Conservation (phyloP, 1,284 basidiomycete genomes). For the Ganoderma meredithae region DNA sequence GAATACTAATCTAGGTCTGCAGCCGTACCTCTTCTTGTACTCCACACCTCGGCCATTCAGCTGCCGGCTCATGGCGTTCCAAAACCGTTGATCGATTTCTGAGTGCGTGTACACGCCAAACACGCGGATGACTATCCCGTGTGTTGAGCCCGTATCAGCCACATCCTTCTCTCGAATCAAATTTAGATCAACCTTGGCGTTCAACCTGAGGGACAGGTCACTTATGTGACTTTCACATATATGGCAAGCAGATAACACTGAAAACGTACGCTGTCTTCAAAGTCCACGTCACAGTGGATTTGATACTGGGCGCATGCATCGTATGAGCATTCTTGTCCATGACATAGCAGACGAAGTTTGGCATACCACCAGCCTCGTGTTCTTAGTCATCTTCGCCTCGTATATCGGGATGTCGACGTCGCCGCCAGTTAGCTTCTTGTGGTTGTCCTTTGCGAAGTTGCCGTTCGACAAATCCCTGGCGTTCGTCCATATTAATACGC, state of each 20-base stretch:
- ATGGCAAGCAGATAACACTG: not conserved
- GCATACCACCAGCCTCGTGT: slow-evolving; percentile 64
- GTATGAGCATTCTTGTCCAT: not conserved
- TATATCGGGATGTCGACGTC: slow-evolving; percentile 59
- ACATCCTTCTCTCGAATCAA: not conserved
- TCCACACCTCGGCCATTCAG: slow-evolving; percentile 60
- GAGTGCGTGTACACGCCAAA: slow-evolving; percentile 71
- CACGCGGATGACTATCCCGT: slow-evolving; percentile 56
- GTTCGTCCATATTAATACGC: not conserved
- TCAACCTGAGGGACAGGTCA: slow-evolving; percentile 46
- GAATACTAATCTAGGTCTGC: not conserved
- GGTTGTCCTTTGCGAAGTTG: slow-evolving; percentile 72
- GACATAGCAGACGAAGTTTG: not conserved
- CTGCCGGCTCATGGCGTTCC: slow-evolving; percentile 63
- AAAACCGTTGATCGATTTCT: slow-evolving; percentile 58
- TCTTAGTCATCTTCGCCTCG: slow-evolving; percentile 72
- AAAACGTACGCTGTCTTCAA: slow-evolving; percentile 52
- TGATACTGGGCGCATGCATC: slow-evolving; percentile 58
- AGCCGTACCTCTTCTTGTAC: slow-evolving; percentile 53
- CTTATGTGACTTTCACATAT: not conserved
- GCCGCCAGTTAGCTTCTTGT: slow-evolving; percentile 62
- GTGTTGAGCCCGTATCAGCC: not conserved
- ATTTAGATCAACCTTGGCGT: slow-evolving; percentile 53
- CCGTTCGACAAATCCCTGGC: slow-evolving; percentile 68
- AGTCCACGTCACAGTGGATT: slow-evolving; percentile 63